Evolutionary conservation across 2,329 filamentous ascomycete genomes (phyloP).

Genomic region (Ascochyta viciae-villosae): DNA sequence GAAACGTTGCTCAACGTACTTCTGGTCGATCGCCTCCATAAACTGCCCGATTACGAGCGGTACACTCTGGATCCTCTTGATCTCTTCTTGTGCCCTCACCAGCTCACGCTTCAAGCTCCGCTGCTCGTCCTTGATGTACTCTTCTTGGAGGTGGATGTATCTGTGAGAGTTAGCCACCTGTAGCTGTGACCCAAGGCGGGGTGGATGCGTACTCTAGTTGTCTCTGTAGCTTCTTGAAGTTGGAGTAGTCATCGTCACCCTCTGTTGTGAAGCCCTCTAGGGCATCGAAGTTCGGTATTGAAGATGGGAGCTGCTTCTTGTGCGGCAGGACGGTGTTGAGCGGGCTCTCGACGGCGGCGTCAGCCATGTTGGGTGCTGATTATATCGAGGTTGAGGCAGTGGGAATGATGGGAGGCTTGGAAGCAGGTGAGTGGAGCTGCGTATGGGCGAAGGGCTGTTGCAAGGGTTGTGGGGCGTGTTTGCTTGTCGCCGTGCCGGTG

Average conservation of each 20-base stretch:
- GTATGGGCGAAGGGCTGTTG: conserved; percentile 4
- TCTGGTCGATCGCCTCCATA: conserved; percentile 99
- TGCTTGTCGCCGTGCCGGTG: conserved; percentile 34
- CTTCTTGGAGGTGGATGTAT: conserved; percentile 97
- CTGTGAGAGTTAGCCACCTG: conserved; percentile 54
- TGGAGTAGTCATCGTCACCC: conserved; percentile 90
- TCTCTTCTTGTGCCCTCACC: conserved; percentile 96
- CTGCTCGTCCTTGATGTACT: conserved; percentile 99
- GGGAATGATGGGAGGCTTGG: not conserved
- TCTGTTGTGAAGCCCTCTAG: conserved; percentile 84
- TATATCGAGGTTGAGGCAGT: not conserved
- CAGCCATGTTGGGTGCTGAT: conserved; percentile 69
- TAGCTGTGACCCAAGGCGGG: not conserved
- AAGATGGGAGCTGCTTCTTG: conserved; percentile 78
- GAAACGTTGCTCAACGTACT: conserved; percentile 63
- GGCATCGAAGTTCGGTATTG: conserved; percentile 88
- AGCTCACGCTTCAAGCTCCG: conserved; percentile 96
- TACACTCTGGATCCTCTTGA: conserved; percentile 98
- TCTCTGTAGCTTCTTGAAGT: conserved; percentile 93
- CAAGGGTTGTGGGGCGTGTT: conserved; percentile 12
- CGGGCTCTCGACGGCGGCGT: conserved; percentile 84
- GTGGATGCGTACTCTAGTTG: conserved; percentile 79
- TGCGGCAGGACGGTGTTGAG: conserved; percentile 75
- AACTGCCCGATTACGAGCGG: conserved; percentile 98
- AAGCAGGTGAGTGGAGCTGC: not conserved